Evolutionary conservation across 2,329 filamentous ascomycete genomes (phyloP).

Genomic region (Macrophomina tecta): DNA sequence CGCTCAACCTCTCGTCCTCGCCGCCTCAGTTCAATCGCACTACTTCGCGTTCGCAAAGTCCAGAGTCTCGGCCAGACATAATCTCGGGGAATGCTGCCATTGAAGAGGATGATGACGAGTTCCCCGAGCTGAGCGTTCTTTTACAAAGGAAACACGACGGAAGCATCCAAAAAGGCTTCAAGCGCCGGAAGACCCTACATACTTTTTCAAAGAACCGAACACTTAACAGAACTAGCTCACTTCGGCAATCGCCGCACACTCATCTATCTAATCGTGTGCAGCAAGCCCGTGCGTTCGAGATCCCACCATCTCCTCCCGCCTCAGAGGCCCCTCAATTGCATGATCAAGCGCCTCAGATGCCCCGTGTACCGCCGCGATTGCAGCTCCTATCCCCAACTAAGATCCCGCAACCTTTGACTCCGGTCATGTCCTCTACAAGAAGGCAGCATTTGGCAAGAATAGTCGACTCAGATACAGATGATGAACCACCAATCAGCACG

Average conservation of each 20-base stretch:
- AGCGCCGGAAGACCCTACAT: constrained; percentile 32
- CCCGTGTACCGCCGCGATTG: constrained; percentile 22
- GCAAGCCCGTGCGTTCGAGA: constrained; percentile 37
- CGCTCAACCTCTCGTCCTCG: not conserved
- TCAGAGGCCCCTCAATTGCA: constrained; percentile 39
- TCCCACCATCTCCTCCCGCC: constrained; percentile 52
- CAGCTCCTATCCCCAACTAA: constrained; percentile 17
- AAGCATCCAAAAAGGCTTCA: constrained; percentile 31
- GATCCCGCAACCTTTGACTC: constrained; percentile 28
- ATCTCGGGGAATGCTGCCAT: constrained; percentile 28
- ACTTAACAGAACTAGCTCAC: constrained; percentile 21
- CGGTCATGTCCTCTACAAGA: constrained; percentile 29
- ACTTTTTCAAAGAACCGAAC: constrained; percentile 18
- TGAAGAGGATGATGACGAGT: constrained; percentile 33
- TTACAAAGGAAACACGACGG: constrained; percentile 29
- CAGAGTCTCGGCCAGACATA: not conserved
- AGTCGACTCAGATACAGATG: constrained; percentile 13
- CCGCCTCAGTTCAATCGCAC: not conserved
- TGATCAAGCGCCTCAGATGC: not conserved
- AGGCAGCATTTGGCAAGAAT: not conserved
- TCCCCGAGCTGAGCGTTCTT: constrained; percentile 37
- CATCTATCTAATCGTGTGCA: not conserved
- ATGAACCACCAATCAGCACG: constrained; percentile 23
- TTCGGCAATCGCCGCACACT: not conserved
- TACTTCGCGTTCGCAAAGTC: not conserved